Percentiles rank a stretch among this genome's conserved stretches.
These are phyloP conservation scores for Mycena belliarum DNA, from an alignment of 768 basidiomycete species.

Conservation along the genomic window DNA sequence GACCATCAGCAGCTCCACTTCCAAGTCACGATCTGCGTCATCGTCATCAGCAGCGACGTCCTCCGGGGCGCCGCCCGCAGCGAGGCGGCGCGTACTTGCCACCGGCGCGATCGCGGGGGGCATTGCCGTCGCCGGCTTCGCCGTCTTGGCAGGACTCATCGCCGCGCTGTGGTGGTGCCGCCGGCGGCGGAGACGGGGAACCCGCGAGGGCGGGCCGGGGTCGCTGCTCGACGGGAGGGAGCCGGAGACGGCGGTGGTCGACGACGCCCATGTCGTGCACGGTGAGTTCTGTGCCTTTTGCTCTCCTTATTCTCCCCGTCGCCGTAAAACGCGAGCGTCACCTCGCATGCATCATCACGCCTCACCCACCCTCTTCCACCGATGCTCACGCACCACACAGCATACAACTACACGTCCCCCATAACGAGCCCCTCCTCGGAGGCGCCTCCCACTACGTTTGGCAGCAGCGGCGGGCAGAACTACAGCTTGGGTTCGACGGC, in stretches of 20 bases:
- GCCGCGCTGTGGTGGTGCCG: conserved; percentile 2
- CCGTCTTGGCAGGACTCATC: not conserved
- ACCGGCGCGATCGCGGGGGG: conserved; percentile 18
- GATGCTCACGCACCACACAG: too few species aligned
- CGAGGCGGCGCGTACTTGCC: too few species aligned
- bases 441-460: too few species aligned
- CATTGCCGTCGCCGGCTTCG: conserved; percentile 17
- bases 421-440: not conserved
- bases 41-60: conserved; percentile 23
- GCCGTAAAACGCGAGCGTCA: too few species aligned
- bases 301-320: not conserved
- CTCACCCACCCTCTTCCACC: too few species aligned
- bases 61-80: too few species aligned
- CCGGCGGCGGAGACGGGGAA: not conserved
- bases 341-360: too few species aligned
- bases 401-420: too few species aligned
- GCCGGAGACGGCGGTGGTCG: not conserved
- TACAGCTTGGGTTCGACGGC: not conserved
- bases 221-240: not conserved
- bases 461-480: too few species aligned
- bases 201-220: not conserved
- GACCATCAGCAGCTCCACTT: not conserved
- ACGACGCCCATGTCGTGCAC: not conserved
- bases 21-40: conserved; percentile 37
- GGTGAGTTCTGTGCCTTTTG: not conserved